Evolutionary conservation across 176 grass and related monocot genomes (phyloP).

Genomic region (Avena insularis): DNA sequence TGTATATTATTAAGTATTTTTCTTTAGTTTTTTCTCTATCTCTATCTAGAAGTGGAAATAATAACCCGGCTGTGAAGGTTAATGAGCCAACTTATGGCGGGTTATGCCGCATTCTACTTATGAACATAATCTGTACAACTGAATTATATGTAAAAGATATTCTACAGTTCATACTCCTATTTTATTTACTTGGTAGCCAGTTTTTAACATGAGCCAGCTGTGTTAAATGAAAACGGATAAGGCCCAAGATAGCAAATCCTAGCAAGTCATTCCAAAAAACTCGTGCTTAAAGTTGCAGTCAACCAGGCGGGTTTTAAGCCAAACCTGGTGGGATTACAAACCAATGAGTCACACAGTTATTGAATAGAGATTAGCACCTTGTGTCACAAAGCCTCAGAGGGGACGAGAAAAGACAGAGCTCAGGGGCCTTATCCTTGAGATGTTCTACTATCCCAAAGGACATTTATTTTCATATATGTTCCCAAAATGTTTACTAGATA

Average conservation of each 20-base stretch:
- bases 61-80: neutral
- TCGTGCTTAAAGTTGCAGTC: neutral
- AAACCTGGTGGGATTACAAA: neutral
- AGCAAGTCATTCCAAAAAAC: neutral
- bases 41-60: neutral
- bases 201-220: neutral
- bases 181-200: neutral
- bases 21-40: neutral
- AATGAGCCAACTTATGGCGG: neutral
- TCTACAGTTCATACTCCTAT: neutral
- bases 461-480: neutral
- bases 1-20: neutral
- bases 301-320: neutral
- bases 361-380: neutral
- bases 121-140: neutral
- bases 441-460: neutral
- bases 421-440: neutral
- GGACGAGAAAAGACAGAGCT: neutral
- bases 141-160: neutral
- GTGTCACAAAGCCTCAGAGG: neutral
- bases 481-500: neutral
- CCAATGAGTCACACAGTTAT: neutral
- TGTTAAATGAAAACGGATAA: neutral
- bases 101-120: neutral
- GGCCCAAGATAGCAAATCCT: neutral